Conservation (phyloP, 345 rosid species). For the Sonneratia alba region DNA sequence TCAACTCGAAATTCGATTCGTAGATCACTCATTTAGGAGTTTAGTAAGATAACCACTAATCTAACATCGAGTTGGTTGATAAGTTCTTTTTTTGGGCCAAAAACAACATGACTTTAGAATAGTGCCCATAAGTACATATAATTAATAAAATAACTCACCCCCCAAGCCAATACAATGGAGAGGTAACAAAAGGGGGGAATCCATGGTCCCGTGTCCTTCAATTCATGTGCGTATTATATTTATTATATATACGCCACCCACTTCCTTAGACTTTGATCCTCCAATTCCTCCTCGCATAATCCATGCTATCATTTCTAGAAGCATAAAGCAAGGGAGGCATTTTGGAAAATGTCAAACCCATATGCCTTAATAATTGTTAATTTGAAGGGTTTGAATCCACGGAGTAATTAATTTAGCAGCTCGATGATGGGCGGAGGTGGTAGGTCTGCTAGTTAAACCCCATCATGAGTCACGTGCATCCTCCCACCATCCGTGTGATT, state of each 20-base stretch:
- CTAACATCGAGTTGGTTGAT: no score
- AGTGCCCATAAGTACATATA: background rate
- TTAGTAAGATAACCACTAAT: no score
- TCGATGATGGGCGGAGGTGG: constrained; percentile 1
- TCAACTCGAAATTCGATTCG: no score
- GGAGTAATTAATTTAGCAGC: background rate
- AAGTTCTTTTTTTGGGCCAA: no score
- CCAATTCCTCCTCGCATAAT: background rate
- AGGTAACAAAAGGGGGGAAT: background rate
- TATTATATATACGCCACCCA: background rate
- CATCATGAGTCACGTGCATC: constrained; percentile 9
- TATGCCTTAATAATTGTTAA: background rate
- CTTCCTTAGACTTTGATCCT: constrained; percentile 8
- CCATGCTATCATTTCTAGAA: background rate
- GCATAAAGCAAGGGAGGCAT: background rate
- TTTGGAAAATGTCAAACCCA: background rate
- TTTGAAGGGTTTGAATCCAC: background rate
- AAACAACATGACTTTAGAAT: no score
- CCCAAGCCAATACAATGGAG: background rate
- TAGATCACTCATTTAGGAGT: no score
- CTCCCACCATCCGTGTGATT: background rate
- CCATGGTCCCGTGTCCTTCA: background rate
- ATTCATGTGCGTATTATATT: background rate
- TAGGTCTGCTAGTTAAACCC: background rate
- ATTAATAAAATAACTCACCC: background rate